These are phyloP conservation scores for Xanthoceras sorbifolium DNA, from an alignment of 345 rosid genomes.

Conservation along the genomic window DNA sequence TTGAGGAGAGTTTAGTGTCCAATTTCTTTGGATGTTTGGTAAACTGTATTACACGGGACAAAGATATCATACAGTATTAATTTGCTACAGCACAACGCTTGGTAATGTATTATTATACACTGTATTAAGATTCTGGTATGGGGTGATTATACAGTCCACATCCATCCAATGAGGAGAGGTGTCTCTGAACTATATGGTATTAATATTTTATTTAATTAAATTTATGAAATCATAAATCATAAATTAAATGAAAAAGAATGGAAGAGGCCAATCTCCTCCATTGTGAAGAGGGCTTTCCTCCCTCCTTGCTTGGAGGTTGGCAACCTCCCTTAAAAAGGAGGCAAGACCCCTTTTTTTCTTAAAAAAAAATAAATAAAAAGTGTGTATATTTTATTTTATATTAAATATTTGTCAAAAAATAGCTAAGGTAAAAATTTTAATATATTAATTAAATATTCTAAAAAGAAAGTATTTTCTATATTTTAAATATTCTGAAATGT, in stretches of 20 bases:
- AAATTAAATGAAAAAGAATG: background rate
- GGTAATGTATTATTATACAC: background rate
- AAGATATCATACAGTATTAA: background rate
- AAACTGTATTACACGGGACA: background rate
- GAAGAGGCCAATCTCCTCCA: background rate
- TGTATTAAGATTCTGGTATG: background rate
- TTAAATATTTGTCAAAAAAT: too few relatives aligned
- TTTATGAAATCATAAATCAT: too few relatives aligned
- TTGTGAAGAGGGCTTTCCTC: background rate
- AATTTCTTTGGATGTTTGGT: background rate
- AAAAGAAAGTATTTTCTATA: too few relatives aligned
- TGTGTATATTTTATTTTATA: background rate
- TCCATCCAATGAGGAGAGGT: background rate
- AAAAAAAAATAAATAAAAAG: too few relatives aligned
- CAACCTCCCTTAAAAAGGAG: background rate
- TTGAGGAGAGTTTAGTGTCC: background rate
- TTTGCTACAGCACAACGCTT: background rate
- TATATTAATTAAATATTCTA: too few relatives aligned
- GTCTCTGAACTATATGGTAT: background rate
- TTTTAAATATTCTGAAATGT: too few relatives aligned
- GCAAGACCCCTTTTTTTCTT: background rate
- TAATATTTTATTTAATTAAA: too few relatives aligned
- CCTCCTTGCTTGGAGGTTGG: too few relatives aligned
- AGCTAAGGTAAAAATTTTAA: too few relatives aligned
- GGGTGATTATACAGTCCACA: too few relatives aligned